Percentiles rank a stretch among this genome's conserved stretches.
Conservation (phyloP, 2,329 filamentous ascomycete species). For the Periconia sp. region DNA sequence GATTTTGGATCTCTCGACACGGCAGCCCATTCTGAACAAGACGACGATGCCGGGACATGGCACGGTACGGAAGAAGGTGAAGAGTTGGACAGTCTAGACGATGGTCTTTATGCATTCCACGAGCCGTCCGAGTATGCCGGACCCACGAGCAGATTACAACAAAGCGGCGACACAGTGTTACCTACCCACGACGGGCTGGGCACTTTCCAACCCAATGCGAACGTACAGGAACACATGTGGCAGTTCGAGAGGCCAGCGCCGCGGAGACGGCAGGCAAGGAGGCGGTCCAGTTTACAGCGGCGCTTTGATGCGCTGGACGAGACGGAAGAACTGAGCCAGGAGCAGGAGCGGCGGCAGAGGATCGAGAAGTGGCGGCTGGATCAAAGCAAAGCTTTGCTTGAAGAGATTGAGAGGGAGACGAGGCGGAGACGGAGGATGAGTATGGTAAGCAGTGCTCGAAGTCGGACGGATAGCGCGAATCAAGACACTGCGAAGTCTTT, state of each 20-base stretch:
- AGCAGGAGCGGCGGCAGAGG: conserved; percentile 72
- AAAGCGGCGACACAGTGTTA: conserved; percentile 70
- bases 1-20: conserved; percentile 80
- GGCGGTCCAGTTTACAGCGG: conserved; percentile 60
- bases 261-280: conserved; percentile 51
- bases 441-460: conserved; percentile 52
- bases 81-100: conserved; percentile 91
- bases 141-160: conserved; percentile 51
- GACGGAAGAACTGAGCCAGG: conserved; percentile 57
- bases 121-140: conserved; percentile 53
- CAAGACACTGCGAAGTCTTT: conserved; percentile 12
- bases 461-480: conserved; percentile 25
- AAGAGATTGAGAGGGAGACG: conserved; percentile 88
- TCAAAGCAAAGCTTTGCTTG: conserved; percentile 80
- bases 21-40: conserved; percentile 58
- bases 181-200: conserved; percentile 91
- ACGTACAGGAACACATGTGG: conserved; percentile 81
- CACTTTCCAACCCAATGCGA: conserved; percentile 70
- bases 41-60: conserved; percentile 45
- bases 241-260: conserved; percentile 87
- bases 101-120: conserved; percentile 85
- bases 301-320: conserved; percentile 59
- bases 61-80: conserved; percentile 60
- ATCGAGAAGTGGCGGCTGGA: conserved; percentile 93
- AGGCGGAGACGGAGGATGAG: conserved; percentile 65